A percentile compares a stretch with the other conserved stretches of the same genome.
These are phyloP conservation scores for Backusella tuberculispora DNA, from an alignment of 192 early-diverging fungal genomes.

Conservation along the genomic window DNA sequence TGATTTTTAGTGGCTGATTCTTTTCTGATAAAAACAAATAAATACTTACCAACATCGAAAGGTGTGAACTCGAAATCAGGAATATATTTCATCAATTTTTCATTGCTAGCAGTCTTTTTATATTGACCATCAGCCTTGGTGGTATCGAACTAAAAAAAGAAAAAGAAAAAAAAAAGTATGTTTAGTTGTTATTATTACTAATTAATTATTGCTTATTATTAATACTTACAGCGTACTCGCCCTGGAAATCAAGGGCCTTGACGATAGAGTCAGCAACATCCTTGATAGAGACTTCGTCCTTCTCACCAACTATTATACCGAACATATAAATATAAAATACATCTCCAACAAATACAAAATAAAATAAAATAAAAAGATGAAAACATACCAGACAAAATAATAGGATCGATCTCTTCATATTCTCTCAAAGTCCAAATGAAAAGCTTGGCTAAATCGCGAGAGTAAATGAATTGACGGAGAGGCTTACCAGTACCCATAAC, in stretches of 20 bases:
- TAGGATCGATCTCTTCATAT: conserved; percentile 77
- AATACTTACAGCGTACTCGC: conserved; percentile 51
- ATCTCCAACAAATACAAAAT: neutral
- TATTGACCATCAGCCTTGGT: conserved; percentile 77
- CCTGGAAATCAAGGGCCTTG: conserved; percentile 66
- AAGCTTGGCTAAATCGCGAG: conserved; percentile 76
- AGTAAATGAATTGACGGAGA: conserved; percentile 84
- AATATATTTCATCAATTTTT: conserved; percentile 67
- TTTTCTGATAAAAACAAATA: conserved; percentile 15
- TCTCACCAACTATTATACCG: conserved; percentile 67
- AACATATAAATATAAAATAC: neutral
- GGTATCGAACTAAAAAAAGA: conserved; percentile 62
- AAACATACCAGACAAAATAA: conserved; percentile 76
- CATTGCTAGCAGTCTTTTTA: conserved; percentile 87
- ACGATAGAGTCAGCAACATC: conserved; percentile 79
- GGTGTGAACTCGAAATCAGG: conserved; percentile 82
- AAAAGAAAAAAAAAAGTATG: too few relatives aligned
- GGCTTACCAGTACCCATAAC: conserved; percentile 77
- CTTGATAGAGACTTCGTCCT: conserved; percentile 79
- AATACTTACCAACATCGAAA: conserved; percentile 63
- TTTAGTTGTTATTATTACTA: neutral
- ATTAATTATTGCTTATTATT: neutral
- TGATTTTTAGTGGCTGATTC: neutral
- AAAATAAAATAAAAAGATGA: neutral
- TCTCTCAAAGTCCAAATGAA: conserved; percentile 84